Evolutionary conservation across 768 basidiomycete genomes (phyloP), one percentile per base, ranked within the genome.

Genomic region (Phanerochaete sordida): DNA sequence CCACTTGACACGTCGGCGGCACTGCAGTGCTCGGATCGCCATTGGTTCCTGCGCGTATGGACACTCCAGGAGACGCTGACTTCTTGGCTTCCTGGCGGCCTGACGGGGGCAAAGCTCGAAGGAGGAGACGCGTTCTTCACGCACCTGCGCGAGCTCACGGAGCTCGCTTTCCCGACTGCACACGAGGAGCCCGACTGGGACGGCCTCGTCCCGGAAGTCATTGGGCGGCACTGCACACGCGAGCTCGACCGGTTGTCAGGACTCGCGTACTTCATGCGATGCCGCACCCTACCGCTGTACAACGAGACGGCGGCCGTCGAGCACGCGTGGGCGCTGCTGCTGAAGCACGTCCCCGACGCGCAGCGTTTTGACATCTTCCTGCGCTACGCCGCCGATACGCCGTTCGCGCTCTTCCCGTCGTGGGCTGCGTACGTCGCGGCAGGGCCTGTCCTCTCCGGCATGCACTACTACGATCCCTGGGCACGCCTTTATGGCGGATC

Each of bases 211-310:
- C 4, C 31, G 3, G 52, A 6, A 7, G 7, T 54, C 28, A 26
- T 12, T 3, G 26, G 7, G 31, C 52, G 52, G 7, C 13, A 7
- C 16, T 23, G n/a, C 12, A 11, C 26, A 23, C 5, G 5, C 27
- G 53, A 54, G 27, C 30, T 60, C n/a, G 45, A 60, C 39, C 31
- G 35, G 26, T 30, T 60, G 11, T 13, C 59, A 19, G 45, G 45
- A 16, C 59, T 56, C 21, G 28, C 33, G 27, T 54, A 54, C 21
- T 16, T 50, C 48, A 9, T 50, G 26, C 3, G n/a, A 5, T 50
- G 26, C 48, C 3, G 13, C 8, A 50, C 48, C 13, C 48, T 50
- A 12, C 48, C 48, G 11, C 48, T 31, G 8, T 50, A 50, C 48
- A 19, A 27, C 23, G 5, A 4, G 30, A 13, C 6, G 48, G 13